Base-by-base conservation (phyloP, 768 basidiomycete genomes). In the Clitopilus passeckerianus region DNA sequence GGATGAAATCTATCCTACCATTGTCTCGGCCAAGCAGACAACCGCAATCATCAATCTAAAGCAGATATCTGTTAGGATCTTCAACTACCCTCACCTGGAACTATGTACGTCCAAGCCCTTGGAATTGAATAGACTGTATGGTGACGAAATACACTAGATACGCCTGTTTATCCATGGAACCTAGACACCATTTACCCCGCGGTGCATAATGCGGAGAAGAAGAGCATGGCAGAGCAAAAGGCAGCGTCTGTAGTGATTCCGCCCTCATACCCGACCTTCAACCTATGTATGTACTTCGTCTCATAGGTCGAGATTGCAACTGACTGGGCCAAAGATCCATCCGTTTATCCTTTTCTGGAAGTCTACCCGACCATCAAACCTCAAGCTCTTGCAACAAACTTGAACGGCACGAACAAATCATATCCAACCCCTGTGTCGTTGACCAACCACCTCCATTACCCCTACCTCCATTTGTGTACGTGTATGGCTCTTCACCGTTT, bases 151-250 rank as follows among this genome's bases (percentile, higher is more conserved):
- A 52, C 3, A 9, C 3, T 57, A 64, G 67, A 66, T 60, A 60
- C 62, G 34, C 44, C 62, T 34, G 44, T 64, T 14, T 81, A 82
- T 66, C 78, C 80, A 6, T 66, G 63, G 60, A 74, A 73, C 63
- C 62, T 80, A 15, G 57, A 70, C 46, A 59, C 58, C 22, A 73
- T 78, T 53, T 80, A 80, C 18, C 46, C 46, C 16, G 37, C 37
- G 27, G 7, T 30, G 27, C 27, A 30, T 4, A 30, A 30, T 41
- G n/a, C 37, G n/a, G 10, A 41, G 37, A 41, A 15, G 37, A 41
- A 15, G n/a, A 41, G 10, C 5, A 12, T 14, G 3, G 5, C 3
- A 5, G n/a, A 14, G 35, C 46, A 5, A 16, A 56, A 46, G 30
- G 24, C 59, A 30, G 22, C 37, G 15, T 55, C 56, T 12, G 50